These are phyloP conservation scores for Austropuccinia psidii DNA, from an alignment of 1,284 basidiomycete genomes.

Conservation along the genomic window DNA sequence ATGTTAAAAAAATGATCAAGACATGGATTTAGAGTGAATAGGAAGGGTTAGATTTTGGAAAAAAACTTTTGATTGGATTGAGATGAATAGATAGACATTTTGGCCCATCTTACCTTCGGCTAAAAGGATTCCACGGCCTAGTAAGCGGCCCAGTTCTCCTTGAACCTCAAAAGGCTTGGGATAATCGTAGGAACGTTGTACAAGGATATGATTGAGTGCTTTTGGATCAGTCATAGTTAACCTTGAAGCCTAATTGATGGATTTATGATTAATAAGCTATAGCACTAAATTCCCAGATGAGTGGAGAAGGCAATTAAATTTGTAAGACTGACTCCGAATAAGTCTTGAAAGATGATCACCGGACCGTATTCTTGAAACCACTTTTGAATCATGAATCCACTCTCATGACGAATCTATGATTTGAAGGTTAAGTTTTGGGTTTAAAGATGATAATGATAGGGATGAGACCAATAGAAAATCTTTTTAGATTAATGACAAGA, in stretches of 20 bases:
- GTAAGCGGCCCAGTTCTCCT: constrained; percentile 51
- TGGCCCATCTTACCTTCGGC: constrained; percentile 22
- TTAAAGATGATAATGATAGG: background rate
- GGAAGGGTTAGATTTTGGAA: too few relatives aligned
- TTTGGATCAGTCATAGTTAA: constrained; percentile 58
- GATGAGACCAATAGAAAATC: background rate
- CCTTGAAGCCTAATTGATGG: constrained; percentile 42
- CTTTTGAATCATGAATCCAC: background rate
- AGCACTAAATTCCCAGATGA: background rate
- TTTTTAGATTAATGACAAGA: too few relatives aligned
- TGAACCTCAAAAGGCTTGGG: constrained; percentile 62
- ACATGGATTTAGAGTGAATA: background rate
- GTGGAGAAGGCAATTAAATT: background rate
- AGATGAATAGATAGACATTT: constrained; percentile 51
- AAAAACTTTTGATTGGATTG: too few relatives aligned
- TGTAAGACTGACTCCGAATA: background rate
- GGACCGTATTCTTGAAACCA: background rate
- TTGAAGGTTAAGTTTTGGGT: too few relatives aligned
- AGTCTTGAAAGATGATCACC: background rate
- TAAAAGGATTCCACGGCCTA: constrained; percentile 45
- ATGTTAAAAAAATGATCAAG: background rate
- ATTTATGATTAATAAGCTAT: background rate
- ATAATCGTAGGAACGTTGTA: constrained; percentile 58
- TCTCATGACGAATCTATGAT: background rate
- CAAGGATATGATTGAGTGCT: constrained; percentile 57